Percentiles rank a stretch among this genome's conserved stretches.
Evolutionary conservation across 192 early-diverging fungal genomes (phyloP).

Genomic region (Backusella mclennaniae): DNA sequence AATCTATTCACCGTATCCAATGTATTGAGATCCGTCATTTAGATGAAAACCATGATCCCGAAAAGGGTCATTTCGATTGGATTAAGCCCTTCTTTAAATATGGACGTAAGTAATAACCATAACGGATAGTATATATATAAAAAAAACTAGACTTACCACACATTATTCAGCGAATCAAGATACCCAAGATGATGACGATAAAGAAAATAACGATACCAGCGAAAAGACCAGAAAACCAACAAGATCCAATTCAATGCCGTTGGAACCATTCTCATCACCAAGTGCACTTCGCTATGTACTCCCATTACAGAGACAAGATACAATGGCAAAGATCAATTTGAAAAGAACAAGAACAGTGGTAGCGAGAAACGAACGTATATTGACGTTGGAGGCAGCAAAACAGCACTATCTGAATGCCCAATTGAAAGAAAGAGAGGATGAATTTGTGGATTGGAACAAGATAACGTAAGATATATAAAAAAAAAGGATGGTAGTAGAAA

Average conservation of each 20-base stretch:
- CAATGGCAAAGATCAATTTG: conserved; percentile 18
- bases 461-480: conserved; percentile 18
- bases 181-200: not conserved
- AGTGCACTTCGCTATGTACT: conserved; percentile 22
- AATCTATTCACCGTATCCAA: no score
- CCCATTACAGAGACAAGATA: conserved; percentile 22
- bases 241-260: not conserved
- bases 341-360: not conserved
- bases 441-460: conserved; percentile 38
- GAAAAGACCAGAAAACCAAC: not conserved
- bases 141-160: not conserved
- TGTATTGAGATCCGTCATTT: not conserved
- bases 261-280: not conserved
- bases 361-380: not conserved
- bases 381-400: conserved; percentile 4
- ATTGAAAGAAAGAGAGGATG: conserved; percentile 35
- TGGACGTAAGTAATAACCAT: not conserved
- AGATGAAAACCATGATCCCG: not conserved
- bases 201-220: not conserved
- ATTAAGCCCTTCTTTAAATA: not conserved
- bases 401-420: conserved; percentile 31
- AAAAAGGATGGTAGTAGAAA: not conserved
- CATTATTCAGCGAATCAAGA: not conserved
- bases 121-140: not conserved
- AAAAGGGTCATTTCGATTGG: not conserved